Evolutionary conservation across 2,329 filamentous ascomycete species (phyloP).

Genomic region (Cercospora nicotianae): DNA sequence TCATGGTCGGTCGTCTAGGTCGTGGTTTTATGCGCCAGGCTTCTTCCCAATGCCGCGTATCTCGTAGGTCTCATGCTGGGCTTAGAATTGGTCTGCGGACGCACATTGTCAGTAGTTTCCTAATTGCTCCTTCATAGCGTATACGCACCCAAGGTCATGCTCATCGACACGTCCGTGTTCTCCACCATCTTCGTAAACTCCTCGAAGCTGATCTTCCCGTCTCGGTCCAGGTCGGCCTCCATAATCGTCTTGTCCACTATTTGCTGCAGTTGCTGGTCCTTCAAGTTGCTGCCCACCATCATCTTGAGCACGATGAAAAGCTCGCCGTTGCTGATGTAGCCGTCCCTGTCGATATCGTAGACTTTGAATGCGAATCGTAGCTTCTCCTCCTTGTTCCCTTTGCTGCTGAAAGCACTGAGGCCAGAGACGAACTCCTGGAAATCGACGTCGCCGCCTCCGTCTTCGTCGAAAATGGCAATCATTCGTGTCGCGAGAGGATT

Average conservation of each 20-base stretch:
- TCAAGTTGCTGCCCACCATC: conserved; percentile 99
- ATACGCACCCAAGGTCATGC: conserved; percentile 63
- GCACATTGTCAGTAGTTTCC: neutral
- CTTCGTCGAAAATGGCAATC: conserved; percentile 99
- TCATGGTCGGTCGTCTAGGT: neutral
- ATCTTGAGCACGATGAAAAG: conserved; percentile 99
- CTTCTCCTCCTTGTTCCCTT: conserved; percentile 99
- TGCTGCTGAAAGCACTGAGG: conserved; percentile 91
- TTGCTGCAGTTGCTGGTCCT: conserved; percentile 97
- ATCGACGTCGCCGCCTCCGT: conserved; percentile 95
- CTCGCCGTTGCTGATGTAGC: conserved; percentile 98
- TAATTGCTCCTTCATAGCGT: too few species aligned
- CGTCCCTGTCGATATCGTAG: conserved; percentile 98
- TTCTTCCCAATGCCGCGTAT: conserved; percentile 6
- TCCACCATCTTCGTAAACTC: conserved; percentile 99
- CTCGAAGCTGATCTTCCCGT: conserved; percentile 98
- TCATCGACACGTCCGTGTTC: conserved; percentile 74
- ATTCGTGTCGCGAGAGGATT: conserved; percentile 97
- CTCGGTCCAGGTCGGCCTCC: conserved; percentile 94
- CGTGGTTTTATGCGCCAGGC: neutral
- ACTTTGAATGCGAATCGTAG: conserved; percentile 97
- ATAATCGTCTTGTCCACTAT: conserved; percentile 99
- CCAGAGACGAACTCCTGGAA: conserved; percentile 98
- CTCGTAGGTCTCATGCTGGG: conserved; percentile 14
- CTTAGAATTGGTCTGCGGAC: conserved; percentile 26